A percentile compares a stretch with the other conserved stretches of the same genome.
These are phyloP conservation scores for Hibiscus tridactylites DNA, from an alignment of 345 rosid genomes.

Conservation along the genomic window DNA sequence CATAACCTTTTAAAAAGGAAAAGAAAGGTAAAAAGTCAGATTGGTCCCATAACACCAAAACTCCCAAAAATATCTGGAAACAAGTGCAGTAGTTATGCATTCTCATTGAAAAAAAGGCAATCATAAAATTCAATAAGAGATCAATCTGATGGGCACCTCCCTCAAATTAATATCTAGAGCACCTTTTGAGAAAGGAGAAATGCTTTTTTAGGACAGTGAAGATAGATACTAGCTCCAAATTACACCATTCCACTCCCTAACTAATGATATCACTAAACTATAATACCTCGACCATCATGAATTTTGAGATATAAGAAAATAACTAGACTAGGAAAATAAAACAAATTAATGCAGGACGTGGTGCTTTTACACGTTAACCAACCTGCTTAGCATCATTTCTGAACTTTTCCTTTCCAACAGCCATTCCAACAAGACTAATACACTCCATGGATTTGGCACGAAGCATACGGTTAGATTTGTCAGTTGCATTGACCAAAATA, in stretches of 20 bases:
- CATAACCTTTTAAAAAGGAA: slow-evolving; percentile 60
- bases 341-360: slow-evolving; percentile 2
- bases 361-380: slow-evolving; percentile 20
- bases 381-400: slow-evolving; percentile 98
- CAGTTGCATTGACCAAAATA: slow-evolving; percentile 89
- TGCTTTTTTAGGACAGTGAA: neutral
- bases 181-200: neutral
- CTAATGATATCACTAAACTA: neutral
- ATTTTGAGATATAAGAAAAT: neutral
- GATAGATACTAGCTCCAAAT: neutral
- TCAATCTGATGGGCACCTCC: neutral
- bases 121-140: too few relatives aligned
- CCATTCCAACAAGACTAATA: slow-evolving; percentile 99
- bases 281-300: too few relatives aligned
- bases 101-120: too few relatives aligned
- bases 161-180: neutral
- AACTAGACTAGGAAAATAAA: neutral
- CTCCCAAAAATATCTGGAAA: neutral
- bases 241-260: neutral
- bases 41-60: neutral
- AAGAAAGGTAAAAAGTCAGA: too few relatives aligned
- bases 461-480: slow-evolving; percentile 95
- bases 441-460: slow-evolving; percentile 99
- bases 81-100: neutral
- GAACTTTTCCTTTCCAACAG: slow-evolving; percentile 98